Evolutionary conservation across 495 filamentous ascomycete species (phyloP).

Genomic region (Cercophora scortea): DNA sequence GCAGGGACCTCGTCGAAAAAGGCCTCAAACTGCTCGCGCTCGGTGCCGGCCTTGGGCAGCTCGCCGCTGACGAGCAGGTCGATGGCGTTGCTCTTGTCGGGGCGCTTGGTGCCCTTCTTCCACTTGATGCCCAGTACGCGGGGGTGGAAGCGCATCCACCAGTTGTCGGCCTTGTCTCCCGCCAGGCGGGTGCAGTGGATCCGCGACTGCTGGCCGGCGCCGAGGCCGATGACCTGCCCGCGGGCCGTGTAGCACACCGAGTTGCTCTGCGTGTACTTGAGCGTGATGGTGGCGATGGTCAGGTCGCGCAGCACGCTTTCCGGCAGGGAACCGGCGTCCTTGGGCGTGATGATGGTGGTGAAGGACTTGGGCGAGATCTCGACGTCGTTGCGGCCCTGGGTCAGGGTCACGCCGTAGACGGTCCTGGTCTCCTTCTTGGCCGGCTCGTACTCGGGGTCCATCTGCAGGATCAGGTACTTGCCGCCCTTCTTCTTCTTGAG

Average conservation of each 20-base stretch:
- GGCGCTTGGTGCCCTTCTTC: conserved; percentile 92
- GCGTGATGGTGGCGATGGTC: conserved; percentile 88
- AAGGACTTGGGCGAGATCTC: conserved; percentile 81
- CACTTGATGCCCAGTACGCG: conserved; percentile 80
- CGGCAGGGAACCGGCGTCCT: conserved; percentile 61
- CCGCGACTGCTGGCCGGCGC: conserved; percentile 92
- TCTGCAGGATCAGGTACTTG: conserved; percentile 91
- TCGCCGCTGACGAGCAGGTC: conserved; percentile 86
- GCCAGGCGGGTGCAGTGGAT: conserved; percentile 98
- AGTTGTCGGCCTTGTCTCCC: conserved; percentile 98
- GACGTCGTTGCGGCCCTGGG: conserved; percentile 87
- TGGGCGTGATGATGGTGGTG: conserved; percentile 73
- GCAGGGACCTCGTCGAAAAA: conserved; percentile 87
- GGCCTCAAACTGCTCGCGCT: conserved; percentile 78
- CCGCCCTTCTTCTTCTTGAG: conserved; percentile 98
- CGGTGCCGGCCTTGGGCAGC: conserved; percentile 69
- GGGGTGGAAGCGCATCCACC: conserved; percentile 97
- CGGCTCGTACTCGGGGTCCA: conserved; percentile 81
- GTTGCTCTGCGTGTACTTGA: conserved; percentile 98
- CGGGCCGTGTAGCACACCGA: conserved; percentile 96
- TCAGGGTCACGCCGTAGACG: conserved; percentile 78
- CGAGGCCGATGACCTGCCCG: conserved; percentile 88
- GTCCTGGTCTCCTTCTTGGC: conserved; percentile 67
- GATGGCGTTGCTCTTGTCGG: conserved; percentile 97
- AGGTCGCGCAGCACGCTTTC: conserved; percentile 81